Base-by-base conservation (phyloP, 2,329 filamentous ascomycete genomes). In the Didymella pomorum region DNA sequence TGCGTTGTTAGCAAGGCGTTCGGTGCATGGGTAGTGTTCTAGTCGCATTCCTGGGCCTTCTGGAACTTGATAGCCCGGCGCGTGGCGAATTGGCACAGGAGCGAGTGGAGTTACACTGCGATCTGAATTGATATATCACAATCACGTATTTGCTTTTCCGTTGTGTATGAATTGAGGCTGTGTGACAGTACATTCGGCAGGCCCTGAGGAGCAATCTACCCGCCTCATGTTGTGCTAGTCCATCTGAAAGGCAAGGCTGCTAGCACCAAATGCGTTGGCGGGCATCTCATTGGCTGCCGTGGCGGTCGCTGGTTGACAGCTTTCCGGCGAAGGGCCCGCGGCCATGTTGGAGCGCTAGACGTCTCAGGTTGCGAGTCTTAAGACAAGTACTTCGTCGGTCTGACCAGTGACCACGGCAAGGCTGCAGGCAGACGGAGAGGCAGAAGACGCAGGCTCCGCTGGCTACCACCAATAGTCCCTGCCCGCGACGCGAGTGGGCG, bases 61-160 rank as follows among this genome's bases (percentile, higher is more conserved):
- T 60, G 52, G 57, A 60, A 60, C 37, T 33, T n/a, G 47, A 46
- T 55, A 29, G 43, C 29, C 39, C 18, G 18, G 39, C 14, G 49
- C 43, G 35, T 48, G 55, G 55, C 48, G 55, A 44, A 29, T 48
- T 18, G 35, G 23, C 21, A 44, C 16, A 21, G 45, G 37, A 29
- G 16, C 33, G 33, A 18, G 16, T 20, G 35, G 11, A 39, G 18
- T 39, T 39, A 39, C n/a, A 4, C n/a, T 11, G 35, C 8, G 35
- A 39, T 20, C 4, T 39, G 35, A n/a, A n/a, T 35, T 8, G 35
- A 39, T 20, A 20, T n/a, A 7, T 16, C 14, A 12, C 29, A 8
- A 31, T 31, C 16, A 16, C 9, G 16, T 2, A 14, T 35, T n/a
- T 39, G 35, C 35, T 10, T 39, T 39, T 20, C 4, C n/a, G n/a